These are phyloP conservation scores for Cystobasidium sp. DNA, from an alignment of 1,284 basidiomycete genomes.

Conservation along the genomic window DNA sequence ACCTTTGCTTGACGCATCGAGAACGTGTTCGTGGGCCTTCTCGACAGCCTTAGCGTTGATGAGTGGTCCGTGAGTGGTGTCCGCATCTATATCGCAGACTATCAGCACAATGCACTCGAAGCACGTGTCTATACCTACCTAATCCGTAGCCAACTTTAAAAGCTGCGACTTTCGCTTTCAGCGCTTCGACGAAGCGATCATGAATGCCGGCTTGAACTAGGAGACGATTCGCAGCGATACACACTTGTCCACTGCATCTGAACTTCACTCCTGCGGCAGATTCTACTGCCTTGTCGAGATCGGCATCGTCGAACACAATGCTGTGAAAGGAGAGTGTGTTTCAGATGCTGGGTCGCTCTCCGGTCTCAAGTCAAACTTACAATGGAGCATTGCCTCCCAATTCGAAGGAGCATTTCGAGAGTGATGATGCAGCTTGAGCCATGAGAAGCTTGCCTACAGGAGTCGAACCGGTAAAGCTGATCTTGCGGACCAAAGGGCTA, in stretches of 20 bases:
- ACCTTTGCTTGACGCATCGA: conserved; percentile 79
- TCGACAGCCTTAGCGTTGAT: conserved; percentile 84
- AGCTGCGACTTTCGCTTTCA: conserved; percentile 76
- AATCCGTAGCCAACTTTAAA: conserved; percentile 93
- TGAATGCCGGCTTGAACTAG: conserved; percentile 66
- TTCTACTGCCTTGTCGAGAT: conserved; percentile 90
- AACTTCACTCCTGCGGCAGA: conserved; percentile 68
- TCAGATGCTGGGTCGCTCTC: neutral
- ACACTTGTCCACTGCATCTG: conserved; percentile 78
- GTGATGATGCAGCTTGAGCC: conserved; percentile 79
- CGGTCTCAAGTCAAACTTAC: conserved; percentile 64
- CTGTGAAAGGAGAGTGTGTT: neutral
- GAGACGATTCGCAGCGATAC: conserved; percentile 51
- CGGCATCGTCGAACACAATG: conserved; percentile 85
- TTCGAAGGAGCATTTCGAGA: conserved; percentile 77
- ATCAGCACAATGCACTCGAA: neutral
- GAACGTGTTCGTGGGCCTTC: conserved; percentile 85
- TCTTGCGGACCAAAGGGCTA: conserved; percentile 63
- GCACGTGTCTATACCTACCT: conserved; percentile 52
- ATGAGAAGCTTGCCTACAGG: conserved; percentile 87
- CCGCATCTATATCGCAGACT: conserved; percentile 59
- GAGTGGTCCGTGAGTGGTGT: conserved; percentile 83
- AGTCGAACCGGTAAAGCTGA: conserved; percentile 86
- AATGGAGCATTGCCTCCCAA: conserved; percentile 83
- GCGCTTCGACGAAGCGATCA: conserved; percentile 79